phyloP scores from a whole-genome alignment of 352 stramenopile genomes.

The Blastocystis sp. region DNA sequence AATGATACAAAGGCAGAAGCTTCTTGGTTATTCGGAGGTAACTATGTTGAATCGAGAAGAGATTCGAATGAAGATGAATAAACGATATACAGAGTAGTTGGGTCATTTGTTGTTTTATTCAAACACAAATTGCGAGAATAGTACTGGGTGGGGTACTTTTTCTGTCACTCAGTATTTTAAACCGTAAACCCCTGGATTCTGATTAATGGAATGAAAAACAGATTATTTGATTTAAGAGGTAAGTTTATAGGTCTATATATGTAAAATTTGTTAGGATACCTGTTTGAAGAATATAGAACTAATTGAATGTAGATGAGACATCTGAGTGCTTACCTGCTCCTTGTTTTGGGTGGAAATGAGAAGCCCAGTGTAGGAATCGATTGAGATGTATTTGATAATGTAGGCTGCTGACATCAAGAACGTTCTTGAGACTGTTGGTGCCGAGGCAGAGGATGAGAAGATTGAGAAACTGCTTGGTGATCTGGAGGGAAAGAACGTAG shows the following conservation, averaged over 20 bases:
- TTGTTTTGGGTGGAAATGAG: constrained; percentile 57
- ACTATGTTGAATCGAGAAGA: background rate
- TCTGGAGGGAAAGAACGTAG: constrained; percentile 77
- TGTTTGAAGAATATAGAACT: no score
- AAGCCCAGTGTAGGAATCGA: constrained; percentile 3
- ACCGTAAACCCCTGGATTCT: no score
- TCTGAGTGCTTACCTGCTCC: constrained; percentile 52
- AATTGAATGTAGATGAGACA: constrained; percentile 13
- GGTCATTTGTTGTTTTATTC: background rate
- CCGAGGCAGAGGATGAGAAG: constrained; percentile 80
- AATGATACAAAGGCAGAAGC: background rate
- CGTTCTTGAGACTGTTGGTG: constrained; percentile 84
- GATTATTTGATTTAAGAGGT: constrained; percentile 14
- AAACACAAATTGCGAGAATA: no score
- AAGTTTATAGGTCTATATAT: background rate
- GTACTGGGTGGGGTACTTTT: no score
- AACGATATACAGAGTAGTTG: background rate
- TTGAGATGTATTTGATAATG: background rate
- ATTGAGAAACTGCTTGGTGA: constrained; percentile 73
- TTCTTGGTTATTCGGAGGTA: background rate
- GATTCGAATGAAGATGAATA: background rate
- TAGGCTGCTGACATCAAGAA: constrained; percentile 81
- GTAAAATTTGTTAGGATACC: no score
- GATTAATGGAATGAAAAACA: background rate
- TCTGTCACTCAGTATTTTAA: no score